These are phyloP conservation scores for Cystoisospora suis DNA, from an alignment of 169 alveolate species.

Conservation along the genomic window DNA sequence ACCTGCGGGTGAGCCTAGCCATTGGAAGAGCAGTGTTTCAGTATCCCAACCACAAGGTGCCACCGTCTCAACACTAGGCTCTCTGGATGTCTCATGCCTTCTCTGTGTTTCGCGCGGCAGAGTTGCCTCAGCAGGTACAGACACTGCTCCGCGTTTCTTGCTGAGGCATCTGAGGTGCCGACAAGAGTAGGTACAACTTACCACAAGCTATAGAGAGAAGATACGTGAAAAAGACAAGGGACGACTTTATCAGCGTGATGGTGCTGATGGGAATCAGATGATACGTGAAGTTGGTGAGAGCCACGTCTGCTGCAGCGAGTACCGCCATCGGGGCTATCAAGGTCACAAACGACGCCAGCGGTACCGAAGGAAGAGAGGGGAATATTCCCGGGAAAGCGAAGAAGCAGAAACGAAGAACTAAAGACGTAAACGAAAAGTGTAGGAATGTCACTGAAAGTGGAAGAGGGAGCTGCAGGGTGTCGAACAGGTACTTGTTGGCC, in stretches of 20 bases:
- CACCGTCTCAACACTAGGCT: too few relatives aligned
- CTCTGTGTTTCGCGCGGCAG: too few relatives aligned
- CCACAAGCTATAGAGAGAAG: conserved; percentile 31
- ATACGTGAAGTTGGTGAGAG: conserved; percentile 41
- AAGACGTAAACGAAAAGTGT: conserved; percentile 22
- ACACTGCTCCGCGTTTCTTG: too few relatives aligned
- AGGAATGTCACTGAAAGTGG: conserved; percentile 44
- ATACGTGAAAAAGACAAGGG: conserved; percentile 43
- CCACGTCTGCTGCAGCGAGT: conserved; percentile 39
- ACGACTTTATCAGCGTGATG: conserved; percentile 51
- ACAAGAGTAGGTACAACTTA: conserved; percentile 8
- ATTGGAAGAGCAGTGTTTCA: too few relatives aligned
- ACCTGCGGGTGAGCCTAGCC: too few relatives aligned
- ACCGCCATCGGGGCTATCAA: background rate
- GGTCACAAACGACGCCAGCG: background rate
- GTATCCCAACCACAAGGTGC: too few relatives aligned
- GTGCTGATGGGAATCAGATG: conserved; percentile 36
- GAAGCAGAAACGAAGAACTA: conserved; percentile 15
- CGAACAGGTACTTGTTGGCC: conserved; percentile 43
- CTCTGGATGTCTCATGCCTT: too few relatives aligned
- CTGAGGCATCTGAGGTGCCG: too few relatives aligned
- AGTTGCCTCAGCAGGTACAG: too few relatives aligned
- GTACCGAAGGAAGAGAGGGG: background rate
- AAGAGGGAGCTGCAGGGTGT: conserved; percentile 14
- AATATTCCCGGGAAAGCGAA: conserved; percentile 15